These are phyloP conservation scores for Linanthus parryae DNA, from an alignment of 148 eudicot genomes.

Conservation along the genomic window DNA sequence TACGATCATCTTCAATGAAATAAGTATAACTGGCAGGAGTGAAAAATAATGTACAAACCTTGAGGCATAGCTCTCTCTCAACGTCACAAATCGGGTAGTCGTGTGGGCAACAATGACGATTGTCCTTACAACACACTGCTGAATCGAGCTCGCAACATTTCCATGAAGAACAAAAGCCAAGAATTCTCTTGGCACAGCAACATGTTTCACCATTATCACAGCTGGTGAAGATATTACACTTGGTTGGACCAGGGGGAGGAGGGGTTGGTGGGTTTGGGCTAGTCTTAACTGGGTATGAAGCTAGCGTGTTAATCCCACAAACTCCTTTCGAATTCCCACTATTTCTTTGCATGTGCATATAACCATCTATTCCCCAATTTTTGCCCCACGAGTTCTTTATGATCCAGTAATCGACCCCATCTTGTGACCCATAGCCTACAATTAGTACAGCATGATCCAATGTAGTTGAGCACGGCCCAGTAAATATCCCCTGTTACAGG, in stretches of 20 bases:
- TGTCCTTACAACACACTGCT: constrained; percentile 85
- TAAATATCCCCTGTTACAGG: constrained; percentile 72
- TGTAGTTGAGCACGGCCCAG: constrained; percentile 84
- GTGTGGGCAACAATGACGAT: constrained; percentile 69
- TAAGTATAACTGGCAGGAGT: not conserved
- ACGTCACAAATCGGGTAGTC: constrained; percentile 86
- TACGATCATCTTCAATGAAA: not conserved
- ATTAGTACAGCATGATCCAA: constrained; percentile 91
- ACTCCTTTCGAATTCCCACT: constrained; percentile 53
- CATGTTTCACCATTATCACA: constrained; percentile 77
- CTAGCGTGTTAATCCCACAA: constrained; percentile 84
- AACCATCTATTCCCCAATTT: constrained; percentile 83
- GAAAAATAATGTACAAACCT: constrained; percentile 41
- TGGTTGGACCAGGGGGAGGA: constrained; percentile 64
- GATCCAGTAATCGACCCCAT: constrained; percentile 89
- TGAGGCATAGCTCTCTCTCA: constrained; percentile 52
- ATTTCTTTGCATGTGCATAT: constrained; percentile 65
- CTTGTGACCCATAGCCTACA: constrained; percentile 85
- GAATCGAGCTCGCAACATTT: constrained; percentile 70
- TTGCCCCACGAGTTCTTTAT: constrained; percentile 94
- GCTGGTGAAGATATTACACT: constrained; percentile 56
- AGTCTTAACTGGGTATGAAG: constrained; percentile 81
- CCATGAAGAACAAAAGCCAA: constrained; percentile 77
- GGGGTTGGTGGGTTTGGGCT: constrained; percentile 87
- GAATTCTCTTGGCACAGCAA: constrained; percentile 52